phyloP scores from a whole-genome alignment of 192 early-diverging fungal species.

The Obelidium mucronatum region DNA sequence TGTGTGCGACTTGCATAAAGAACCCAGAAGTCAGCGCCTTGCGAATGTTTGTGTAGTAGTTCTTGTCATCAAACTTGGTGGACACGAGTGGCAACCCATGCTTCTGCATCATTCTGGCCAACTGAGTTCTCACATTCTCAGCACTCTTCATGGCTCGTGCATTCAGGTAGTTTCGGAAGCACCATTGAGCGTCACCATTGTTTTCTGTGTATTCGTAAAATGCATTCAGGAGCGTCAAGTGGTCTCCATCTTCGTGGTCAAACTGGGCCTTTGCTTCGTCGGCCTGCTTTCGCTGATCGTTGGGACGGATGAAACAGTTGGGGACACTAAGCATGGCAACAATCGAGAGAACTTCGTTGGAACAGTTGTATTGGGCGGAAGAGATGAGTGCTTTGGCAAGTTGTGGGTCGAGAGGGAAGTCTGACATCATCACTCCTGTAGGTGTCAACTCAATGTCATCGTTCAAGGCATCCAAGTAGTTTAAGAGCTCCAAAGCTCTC shows the following conservation, averaged over 20 bases:
- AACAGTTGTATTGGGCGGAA: constrained; percentile 84
- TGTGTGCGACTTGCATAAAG: constrained; percentile 99
- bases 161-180: constrained; percentile 93
- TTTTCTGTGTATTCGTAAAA: constrained; percentile 88
- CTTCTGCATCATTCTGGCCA: constrained; percentile 83
- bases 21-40: constrained; percentile 90
- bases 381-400: constrained; percentile 91
- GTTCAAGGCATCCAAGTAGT: constrained; percentile 93
- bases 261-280: constrained; percentile 93
- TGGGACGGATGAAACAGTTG: constrained; percentile 90
- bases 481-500: constrained; percentile 95
- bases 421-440: constrained; percentile 86
- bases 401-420: constrained; percentile 98
- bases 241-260: constrained; percentile 94
- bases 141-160: constrained; percentile 87
- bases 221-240: constrained; percentile 96
- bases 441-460: constrained; percentile 94
- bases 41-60: constrained; percentile 88
- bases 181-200: constrained; percentile 86
- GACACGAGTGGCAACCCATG: constrained; percentile 73
- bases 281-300: constrained; percentile 84
- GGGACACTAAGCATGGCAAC: constrained; percentile 92
- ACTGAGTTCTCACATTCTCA: constrained; percentile 90
- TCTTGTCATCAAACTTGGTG: constrained; percentile 71
- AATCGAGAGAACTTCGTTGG: constrained; percentile 94